These are phyloP conservation scores for Pulicaria dysenterica DNA, from an alignment of 129 eudicot species.

Conservation along the genomic window DNA sequence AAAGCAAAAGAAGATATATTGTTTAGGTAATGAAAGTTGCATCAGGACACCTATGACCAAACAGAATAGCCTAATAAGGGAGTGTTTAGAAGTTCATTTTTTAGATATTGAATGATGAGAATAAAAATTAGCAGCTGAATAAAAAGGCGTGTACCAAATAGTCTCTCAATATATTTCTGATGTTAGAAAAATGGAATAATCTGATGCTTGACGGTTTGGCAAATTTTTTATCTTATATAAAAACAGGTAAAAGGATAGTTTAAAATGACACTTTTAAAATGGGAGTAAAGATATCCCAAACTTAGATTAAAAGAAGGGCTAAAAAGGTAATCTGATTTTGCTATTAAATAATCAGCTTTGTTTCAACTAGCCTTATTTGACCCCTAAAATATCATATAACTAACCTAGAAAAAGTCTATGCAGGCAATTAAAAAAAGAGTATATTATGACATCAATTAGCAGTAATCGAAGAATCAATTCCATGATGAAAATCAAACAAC, in stretches of 20 bases:
- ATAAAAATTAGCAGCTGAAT: too few relatives aligned
- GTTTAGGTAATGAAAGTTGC: constrained; percentile 9
- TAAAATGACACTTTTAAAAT: neutral
- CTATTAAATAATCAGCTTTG: neutral
- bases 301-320: neutral
- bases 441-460: too few relatives aligned
- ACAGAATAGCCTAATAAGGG: constrained; percentile 6
- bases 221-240: neutral
- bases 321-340: neutral
- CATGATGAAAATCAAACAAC: too few relatives aligned
- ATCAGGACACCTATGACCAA: constrained; percentile 4
- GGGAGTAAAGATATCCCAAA: neutral
- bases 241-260: neutral
- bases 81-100: too few relatives aligned
- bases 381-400: neutral
- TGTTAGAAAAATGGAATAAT: neutral
- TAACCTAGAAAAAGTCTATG: neutral
- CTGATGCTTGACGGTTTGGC: neutral
- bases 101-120: too few relatives aligned
- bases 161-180: too few relatives aligned
- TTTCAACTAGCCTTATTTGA: neutral
- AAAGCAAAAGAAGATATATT: constrained; percentile 12
- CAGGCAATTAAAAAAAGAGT: neutral
- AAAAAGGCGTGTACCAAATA: too few relatives aligned
- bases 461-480: too few relatives aligned